Conservation (phyloP, 2,329 filamentous ascomycete species). For the Trichoderma sp. region DNA sequence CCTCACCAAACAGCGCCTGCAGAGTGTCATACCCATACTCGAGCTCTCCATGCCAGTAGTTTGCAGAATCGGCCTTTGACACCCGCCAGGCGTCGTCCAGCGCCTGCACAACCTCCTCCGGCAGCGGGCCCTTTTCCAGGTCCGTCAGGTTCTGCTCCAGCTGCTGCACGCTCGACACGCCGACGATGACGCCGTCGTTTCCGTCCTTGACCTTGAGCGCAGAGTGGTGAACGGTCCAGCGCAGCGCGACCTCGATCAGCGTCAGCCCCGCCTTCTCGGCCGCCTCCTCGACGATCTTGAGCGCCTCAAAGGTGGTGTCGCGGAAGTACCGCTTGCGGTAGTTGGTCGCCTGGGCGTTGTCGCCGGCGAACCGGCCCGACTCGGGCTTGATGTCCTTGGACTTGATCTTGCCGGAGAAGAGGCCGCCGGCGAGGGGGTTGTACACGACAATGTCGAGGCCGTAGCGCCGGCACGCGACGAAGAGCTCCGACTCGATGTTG, state of each 20-base stretch:
- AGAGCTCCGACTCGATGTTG: slow-evolving; percentile 72
- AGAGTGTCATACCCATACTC: slow-evolving; percentile 68
- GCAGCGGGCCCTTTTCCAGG: slow-evolving; percentile 70
- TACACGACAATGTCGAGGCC: slow-evolving; percentile 30
- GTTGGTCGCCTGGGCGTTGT: slow-evolving; percentile 53
- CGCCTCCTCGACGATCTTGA: slow-evolving; percentile 68
- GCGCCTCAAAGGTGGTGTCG: slow-evolving; percentile 63
- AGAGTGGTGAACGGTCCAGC: slow-evolving; percentile 75
- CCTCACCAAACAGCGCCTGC: slow-evolving; percentile 58
- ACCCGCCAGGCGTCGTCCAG: slow-evolving; percentile 78
- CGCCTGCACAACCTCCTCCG: slow-evolving; percentile 72
- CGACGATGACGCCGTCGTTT: slow-evolving; percentile 63
- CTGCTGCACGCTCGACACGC: slow-evolving; percentile 60
- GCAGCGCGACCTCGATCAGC: slow-evolving; percentile 71
- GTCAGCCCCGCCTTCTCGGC: slow-evolving; percentile 68
- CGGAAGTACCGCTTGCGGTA: slow-evolving; percentile 75
- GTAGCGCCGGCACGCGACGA: slow-evolving; percentile 60
- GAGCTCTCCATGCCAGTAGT: slow-evolving; percentile 63
- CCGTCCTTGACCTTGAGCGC: slow-evolving; percentile 54
- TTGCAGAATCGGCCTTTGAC: slow-evolving; percentile 59
- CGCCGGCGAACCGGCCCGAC: slow-evolving; percentile 71
- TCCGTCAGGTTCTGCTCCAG: slow-evolving; percentile 59
- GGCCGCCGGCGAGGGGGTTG: slow-evolving; percentile 28
- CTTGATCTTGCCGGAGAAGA: slow-evolving; percentile 81
- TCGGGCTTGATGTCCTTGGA: slow-evolving; percentile 61